Conservation (phyloP, 495 filamentous ascomycete species). For the Lasiosphaeria hispida region DNA sequence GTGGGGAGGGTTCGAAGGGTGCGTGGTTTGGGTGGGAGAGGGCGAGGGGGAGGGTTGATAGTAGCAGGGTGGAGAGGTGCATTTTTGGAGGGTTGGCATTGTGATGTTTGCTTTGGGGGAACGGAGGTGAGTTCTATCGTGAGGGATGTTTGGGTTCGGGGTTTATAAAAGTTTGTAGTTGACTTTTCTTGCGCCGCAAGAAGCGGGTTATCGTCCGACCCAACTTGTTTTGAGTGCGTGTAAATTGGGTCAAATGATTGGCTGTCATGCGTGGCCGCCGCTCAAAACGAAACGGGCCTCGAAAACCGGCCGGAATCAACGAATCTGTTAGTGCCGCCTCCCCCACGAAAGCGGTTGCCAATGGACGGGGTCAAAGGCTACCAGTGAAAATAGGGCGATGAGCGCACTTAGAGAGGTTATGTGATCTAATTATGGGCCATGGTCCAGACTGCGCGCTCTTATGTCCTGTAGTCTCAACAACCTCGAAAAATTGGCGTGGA, state of each 20-base stretch:
- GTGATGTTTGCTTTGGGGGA: not conserved
- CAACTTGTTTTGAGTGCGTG: slow-evolving; percentile 15
- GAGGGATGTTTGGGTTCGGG: not conserved
- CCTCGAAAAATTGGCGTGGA: too few species aligned
- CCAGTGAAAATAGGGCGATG: too few species aligned
- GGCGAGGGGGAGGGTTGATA: not conserved
- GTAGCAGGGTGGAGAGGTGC: not conserved
- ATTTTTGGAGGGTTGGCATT: not conserved
- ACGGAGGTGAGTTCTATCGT: not conserved
- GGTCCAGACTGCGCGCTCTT: too few species aligned
- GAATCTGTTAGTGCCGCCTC: not conserved
- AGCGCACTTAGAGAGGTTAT: too few species aligned
- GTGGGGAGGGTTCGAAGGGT: not conserved
- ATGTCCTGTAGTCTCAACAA: too few species aligned
- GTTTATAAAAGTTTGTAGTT: not conserved
- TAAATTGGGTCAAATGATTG: slow-evolving; percentile 10
- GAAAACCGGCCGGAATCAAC: slow-evolving; percentile 1
- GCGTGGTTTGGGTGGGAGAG: slow-evolving; percentile 1
- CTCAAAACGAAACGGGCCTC: not conserved
- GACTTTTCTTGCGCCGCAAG: not conserved
- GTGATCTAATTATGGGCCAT: too few species aligned
- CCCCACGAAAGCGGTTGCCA: too few species aligned
- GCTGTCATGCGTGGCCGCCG: not conserved
- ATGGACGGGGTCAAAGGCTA: too few species aligned
- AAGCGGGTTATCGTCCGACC: not conserved